Conservation (phyloP, 2,329 filamentous ascomycete genomes). For the Ophiognomonia clavigignenti-juglandacearum region DNA sequence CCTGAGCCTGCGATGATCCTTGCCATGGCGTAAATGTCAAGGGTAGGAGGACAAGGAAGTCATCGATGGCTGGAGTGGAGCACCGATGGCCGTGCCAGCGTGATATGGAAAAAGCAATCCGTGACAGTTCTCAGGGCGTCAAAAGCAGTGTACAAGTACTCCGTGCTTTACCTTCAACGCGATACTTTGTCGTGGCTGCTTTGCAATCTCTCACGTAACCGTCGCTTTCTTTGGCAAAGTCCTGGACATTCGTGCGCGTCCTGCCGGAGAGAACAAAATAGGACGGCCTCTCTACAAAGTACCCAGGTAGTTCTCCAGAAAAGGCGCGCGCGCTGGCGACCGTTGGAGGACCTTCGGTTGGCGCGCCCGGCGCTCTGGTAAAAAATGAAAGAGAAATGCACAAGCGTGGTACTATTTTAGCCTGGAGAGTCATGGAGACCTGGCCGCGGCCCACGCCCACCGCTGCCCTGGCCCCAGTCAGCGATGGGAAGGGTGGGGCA, state of each 20-base stretch:
- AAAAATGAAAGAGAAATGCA: not conserved
- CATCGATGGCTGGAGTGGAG: conserved; percentile 13
- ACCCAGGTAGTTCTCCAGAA: not conserved
- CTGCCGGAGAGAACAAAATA: not conserved
- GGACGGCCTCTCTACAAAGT: not conserved
- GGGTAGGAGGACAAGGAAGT: conserved; percentile 5
- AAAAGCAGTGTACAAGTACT: not conserved
- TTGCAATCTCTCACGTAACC: too few relatives aligned
- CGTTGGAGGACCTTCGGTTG: not conserved
- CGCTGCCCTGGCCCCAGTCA: not conserved
- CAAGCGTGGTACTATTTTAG: not conserved
- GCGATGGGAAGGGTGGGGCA: not conserved
- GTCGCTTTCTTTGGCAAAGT: too few relatives aligned
- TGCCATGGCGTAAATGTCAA: conserved; percentile 5
- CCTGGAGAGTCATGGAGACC: not conserved
- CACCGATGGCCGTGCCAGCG: conserved; percentile 1
- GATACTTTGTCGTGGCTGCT: too few relatives aligned
- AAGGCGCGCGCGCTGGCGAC: not conserved
- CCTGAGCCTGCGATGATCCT: conserved; percentile 10
- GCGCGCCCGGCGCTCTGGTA: not conserved
- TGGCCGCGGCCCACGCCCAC: not conserved
- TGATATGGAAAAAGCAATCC: not conserved
- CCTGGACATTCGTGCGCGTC: too few relatives aligned
- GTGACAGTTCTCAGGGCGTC: not conserved
- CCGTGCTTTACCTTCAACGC: too few relatives aligned